Percentiles rank a stretch among this genome's conserved stretches.
These are phyloP conservation scores for Penicillium sp. DNA, from an alignment of 2,329 filamentous ascomycete species.

Conservation along the genomic window DNA sequence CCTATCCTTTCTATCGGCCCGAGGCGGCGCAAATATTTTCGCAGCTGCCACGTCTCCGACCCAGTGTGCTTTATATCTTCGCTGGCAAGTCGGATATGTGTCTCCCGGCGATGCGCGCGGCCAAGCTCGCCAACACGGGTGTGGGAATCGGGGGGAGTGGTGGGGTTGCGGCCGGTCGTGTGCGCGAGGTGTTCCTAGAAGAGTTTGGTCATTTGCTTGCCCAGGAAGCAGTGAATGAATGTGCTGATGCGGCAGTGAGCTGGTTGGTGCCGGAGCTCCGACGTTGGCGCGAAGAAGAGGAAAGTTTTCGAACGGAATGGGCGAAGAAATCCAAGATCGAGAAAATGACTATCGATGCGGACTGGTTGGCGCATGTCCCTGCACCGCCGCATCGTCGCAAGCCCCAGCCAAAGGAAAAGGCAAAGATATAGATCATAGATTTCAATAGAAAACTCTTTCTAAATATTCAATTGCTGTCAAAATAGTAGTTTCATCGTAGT, in stretches of 20 bases:
- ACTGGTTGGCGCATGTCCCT: slow-evolving; percentile 46
- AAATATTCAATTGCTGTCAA: too few species aligned
- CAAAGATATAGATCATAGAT: too few species aligned
- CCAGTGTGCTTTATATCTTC: slow-evolving; percentile 44
- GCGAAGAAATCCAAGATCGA: slow-evolving; percentile 45
- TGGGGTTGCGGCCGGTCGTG: slow-evolving; percentile 61
- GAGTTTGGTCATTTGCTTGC: slow-evolving; percentile 72
- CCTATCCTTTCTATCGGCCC: slow-evolving; percentile 42
- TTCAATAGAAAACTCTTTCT: too few species aligned
- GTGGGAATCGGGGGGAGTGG: slow-evolving; percentile 39
- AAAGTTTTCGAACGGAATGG: slow-evolving; percentile 52
- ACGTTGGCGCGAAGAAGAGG: slow-evolving; percentile 54
- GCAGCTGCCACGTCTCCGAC: slow-evolving; percentile 41
- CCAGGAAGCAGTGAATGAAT: slow-evolving; percentile 66
- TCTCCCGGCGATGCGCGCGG: slow-evolving; percentile 34
- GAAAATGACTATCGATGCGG: slow-evolving; percentile 53
- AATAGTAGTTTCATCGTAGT: too few species aligned
- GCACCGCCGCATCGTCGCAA: slow-evolving; percentile 26
- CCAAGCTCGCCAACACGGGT: slow-evolving; percentile 40
- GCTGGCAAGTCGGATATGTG: slow-evolving; percentile 42
- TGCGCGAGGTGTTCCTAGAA: slow-evolving; percentile 59
- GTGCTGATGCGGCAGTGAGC: slow-evolving; percentile 54
- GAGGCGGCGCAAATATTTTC: slow-evolving; percentile 38
- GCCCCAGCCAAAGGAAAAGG: slow-evolving; percentile 10
- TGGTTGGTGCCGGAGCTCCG: slow-evolving; percentile 56